Evolutionary conservation across 352 stramenopile genomes (phyloP), one percentile per base, ranked within the genome.

Genomic region (Aphanomyces cochlioides): DNA sequence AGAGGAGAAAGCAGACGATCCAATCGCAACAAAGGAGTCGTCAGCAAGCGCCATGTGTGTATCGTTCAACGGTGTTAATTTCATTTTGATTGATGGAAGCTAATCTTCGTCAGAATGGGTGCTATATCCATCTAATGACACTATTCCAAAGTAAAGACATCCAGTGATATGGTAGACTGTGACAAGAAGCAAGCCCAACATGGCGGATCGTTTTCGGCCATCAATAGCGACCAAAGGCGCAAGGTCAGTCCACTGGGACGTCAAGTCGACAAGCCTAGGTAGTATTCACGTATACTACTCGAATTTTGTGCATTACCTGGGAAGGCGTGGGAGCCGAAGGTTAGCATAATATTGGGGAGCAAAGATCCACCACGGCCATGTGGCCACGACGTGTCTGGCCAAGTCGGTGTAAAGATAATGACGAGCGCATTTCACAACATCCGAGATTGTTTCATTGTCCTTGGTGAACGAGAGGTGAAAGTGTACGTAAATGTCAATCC

Each of bases 401-500:
- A 34, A n/a, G 8, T 10, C 37, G 8, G 50, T 21, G 50, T 58
- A 34, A 34, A 58, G 50, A 19, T 58, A 58, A 34, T 58, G 50
- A 2, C 50, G 50, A n/a, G 50, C 50, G 3, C 50, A 58, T 19
- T 58, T n/a, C 50, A 21, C 8, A 19, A 58, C 50, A 34, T 58
- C 50, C 8, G 37, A n/a, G n/a, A 58, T 58, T n/a, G 28, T n/a
- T 19, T 58, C 50, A 3, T n/a, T 34, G n/a, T 58, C 50, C 7
- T 58, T n/a, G n/a, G 13, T 19, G 50, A 38, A 58, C n/a, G n/a
- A 38, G n/a, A 58, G 37, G 50, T 58, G 50, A n/a, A 58, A 19
- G 50, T 58, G 28, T 10, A 34, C 50, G n/a, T 58, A 58, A n/a
- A 58, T 58, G 50, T 58, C 50, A 38, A 58, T 13, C 50, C 50